These are phyloP conservation scores for Klebsormidium nitens DNA, from an alignment of 139 green algal species.

Conservation along the genomic window DNA sequence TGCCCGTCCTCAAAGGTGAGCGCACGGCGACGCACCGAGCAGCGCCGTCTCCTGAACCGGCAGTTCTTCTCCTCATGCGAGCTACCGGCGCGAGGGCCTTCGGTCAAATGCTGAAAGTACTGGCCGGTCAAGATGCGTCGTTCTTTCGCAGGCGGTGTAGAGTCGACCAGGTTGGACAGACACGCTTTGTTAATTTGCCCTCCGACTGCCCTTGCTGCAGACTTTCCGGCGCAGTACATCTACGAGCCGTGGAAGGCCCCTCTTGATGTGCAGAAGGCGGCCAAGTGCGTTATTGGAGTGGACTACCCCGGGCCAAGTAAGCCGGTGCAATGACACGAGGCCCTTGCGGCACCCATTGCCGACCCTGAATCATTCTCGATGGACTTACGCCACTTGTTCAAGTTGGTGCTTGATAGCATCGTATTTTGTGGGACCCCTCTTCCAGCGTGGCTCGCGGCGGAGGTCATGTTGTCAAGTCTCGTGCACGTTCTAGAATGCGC, in stretches of 20 bases:
- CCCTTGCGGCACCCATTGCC: too few relatives aligned
- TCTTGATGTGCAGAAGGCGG: slow-evolving; percentile 71
- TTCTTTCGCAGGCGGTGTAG: neutral
- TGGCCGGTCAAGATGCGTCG: neutral
- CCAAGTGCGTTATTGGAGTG: slow-evolving; percentile 78
- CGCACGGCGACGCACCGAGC: too few relatives aligned
- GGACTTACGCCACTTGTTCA: too few relatives aligned
- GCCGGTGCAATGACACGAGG: neutral
- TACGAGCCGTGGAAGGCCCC: slow-evolving; percentile 92
- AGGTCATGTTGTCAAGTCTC: too few relatives aligned
- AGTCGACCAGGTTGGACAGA: neutral
- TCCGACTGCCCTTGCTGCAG: slow-evolving; percentile 4
- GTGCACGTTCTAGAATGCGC: too few relatives aligned
- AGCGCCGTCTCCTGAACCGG: neutral
- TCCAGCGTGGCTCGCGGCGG: too few relatives aligned
- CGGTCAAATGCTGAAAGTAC: neutral
- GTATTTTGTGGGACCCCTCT: too few relatives aligned
- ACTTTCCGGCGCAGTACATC: slow-evolving; percentile 90
- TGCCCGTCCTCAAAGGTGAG: slow-evolving; percentile 75
- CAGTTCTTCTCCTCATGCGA: neutral
- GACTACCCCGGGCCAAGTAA: slow-evolving; percentile 74
- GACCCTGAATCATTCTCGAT: too few relatives aligned
- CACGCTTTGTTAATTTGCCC: neutral
- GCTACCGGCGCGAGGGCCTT: too few relatives aligned
- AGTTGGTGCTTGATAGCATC: too few relatives aligned